Evolutionary conservation across 2,329 filamentous ascomycete genomes (phyloP).

Genomic region (Penicillium sp.): DNA sequence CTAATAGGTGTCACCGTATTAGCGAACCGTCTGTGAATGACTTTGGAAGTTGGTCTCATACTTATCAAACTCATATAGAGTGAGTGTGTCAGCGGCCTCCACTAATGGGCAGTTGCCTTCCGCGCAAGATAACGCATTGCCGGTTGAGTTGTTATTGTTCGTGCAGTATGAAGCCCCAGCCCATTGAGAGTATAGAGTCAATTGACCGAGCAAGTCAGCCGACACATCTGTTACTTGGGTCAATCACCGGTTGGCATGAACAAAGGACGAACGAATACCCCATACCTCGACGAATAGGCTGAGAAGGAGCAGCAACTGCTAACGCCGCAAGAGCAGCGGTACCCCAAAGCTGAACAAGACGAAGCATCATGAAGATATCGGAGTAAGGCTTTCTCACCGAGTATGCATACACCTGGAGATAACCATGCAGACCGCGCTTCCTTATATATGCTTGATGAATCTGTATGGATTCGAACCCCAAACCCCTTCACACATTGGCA

Average conservation of each 20-base stretch:
- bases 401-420: neutral
- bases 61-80: constrained; percentile 51
- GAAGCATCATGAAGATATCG: constrained; percentile 3
- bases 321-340: constrained; percentile 14
- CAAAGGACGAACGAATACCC: neutral
- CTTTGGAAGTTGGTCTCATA: constrained; percentile 24
- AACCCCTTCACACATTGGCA: neutral
- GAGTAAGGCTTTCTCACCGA: neutral
- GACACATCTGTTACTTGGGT: constrained; percentile 36
- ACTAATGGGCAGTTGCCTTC: constrained; percentile 50
- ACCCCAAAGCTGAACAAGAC: constrained; percentile 5
- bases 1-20: constrained; percentile 10
- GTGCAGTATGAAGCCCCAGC: constrained; percentile 54
- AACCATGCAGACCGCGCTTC: neutral
- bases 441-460: neutral
- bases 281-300: constrained; percentile 26
- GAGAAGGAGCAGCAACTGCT: constrained; percentile 22
- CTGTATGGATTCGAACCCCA: neutral
- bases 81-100: constrained; percentile 46
- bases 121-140: constrained; percentile 45
- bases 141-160: constrained; percentile 47
- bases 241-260: neutral
- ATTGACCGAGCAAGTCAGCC: constrained; percentile 38
- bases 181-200: constrained; percentile 52
- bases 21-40: neutral